Evolutionary conservation across 169 alveolate genomes (phyloP).

Genomic region (Blepharisma undulans): DNA sequence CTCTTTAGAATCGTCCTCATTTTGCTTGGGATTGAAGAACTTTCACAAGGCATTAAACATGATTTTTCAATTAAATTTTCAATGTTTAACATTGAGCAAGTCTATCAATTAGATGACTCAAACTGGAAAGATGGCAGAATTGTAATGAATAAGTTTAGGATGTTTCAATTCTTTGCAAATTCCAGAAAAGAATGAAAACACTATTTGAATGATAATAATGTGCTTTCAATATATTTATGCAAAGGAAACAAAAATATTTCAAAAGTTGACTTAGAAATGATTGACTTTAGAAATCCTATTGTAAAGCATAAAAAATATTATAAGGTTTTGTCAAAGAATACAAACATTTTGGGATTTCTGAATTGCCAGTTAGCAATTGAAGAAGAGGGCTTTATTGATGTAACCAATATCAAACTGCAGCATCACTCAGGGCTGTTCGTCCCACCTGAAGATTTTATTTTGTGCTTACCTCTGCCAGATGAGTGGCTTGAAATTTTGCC

Average conservation of each 20-base stretch:
- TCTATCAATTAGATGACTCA: not conserved
- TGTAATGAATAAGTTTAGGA: slow-evolving; percentile 26
- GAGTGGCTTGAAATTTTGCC: slow-evolving; percentile 34
- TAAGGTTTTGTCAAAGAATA: not conserved
- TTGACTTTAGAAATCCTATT: slow-evolving; percentile 9
- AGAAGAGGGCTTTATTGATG: slow-evolving; percentile 13
- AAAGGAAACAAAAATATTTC: not conserved
- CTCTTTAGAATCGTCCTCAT: slow-evolving; percentile 1
- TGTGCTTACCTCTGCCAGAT: slow-evolving; percentile 27
- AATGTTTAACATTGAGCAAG: not conserved
- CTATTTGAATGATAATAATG: not conserved
- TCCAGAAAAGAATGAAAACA: slow-evolving; percentile 8
- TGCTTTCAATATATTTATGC: not conserved
- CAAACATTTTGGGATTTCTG: not conserved
- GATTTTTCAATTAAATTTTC: slow-evolving; percentile 6
- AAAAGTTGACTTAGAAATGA: not conserved
- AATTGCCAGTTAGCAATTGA: slow-evolving; percentile 24
- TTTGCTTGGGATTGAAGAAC: slow-evolving; percentile 9
- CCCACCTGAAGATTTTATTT: slow-evolving; percentile 30
- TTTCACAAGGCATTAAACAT: not conserved
- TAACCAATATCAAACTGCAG: not conserved
- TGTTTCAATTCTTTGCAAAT: slow-evolving; percentile 36
- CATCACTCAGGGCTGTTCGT: not conserved
- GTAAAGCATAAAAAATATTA: slow-evolving; percentile 10
- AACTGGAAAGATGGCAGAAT: not conserved